Conservation (phyloP, 2,329 filamentous ascomycete genomes). For the Penicillium sp. region DNA sequence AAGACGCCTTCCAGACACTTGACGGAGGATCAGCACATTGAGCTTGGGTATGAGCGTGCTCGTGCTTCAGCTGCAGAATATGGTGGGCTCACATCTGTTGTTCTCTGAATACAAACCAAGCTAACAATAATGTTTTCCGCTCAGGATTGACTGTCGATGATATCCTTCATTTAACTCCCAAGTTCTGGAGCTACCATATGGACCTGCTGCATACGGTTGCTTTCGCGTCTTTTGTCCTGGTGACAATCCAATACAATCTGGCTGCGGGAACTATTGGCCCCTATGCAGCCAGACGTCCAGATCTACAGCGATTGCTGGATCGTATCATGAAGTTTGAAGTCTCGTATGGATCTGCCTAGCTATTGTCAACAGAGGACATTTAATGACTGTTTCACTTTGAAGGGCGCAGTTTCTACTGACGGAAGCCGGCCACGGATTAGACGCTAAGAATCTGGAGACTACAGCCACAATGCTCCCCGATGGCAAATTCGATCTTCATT, state of each 20-base stretch:
- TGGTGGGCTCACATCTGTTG: neutral
- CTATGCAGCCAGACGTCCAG: constrained; percentile 1
- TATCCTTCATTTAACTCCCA: neutral
- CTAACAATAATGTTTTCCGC: neutral
- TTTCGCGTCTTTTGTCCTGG: neutral
- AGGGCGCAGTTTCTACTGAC: constrained; percentile 37
- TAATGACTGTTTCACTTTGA: neutral
- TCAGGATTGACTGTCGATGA: neutral
- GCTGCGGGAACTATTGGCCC: constrained; percentile 4
- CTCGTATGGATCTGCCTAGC: neutral
- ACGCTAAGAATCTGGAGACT: constrained; percentile 38
- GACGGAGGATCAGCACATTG: neutral
- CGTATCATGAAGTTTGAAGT: neutral
- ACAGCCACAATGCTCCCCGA: constrained; percentile 32
- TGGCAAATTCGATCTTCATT: constrained; percentile 34
- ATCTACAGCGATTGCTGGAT: constrained; percentile 1
- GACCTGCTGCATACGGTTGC: neutral
- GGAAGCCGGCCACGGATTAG: constrained; percentile 39
- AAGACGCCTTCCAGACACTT: neutral
- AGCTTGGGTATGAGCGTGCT: neutral
- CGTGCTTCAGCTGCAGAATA: neutral
- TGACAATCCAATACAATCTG: constrained; percentile 6
- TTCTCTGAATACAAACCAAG: neutral
- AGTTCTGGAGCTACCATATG: neutral
- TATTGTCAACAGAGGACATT: neutral